phyloP scores from a whole-genome alignment of 176 grass and related monocot genomes.

The Hordeum vulgare region MorexV3_pseudomolecules_assembly NC_058523.1:520463671-520464170 shows the following conservation, averaged over 20 bases:
- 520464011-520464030: slow-evolving; percentile 3
- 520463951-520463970: not conserved
- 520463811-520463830: not conserved
- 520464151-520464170: not conserved
- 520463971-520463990: not conserved
- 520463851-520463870: not conserved
- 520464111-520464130: not conserved
- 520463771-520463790: not conserved
- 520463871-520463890: not conserved
- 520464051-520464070: not conserved
- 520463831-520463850: not conserved
- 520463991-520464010: not conserved
- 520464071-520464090: not conserved
- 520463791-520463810: not conserved
- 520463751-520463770: not conserved
- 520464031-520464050: not conserved
- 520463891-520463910: not conserved
- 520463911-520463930: not conserved
- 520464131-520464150: not conserved
- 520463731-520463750: no score
- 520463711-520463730: no score
- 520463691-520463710: no score
- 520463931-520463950: not conserved
- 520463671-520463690: no score
- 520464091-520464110: not conserved